Evolutionary conservation across 2,329 filamentous ascomycete species (phyloP), one percentile per base, ranked within the genome.

Genomic region (Penicillium janthinellum): DNA sequence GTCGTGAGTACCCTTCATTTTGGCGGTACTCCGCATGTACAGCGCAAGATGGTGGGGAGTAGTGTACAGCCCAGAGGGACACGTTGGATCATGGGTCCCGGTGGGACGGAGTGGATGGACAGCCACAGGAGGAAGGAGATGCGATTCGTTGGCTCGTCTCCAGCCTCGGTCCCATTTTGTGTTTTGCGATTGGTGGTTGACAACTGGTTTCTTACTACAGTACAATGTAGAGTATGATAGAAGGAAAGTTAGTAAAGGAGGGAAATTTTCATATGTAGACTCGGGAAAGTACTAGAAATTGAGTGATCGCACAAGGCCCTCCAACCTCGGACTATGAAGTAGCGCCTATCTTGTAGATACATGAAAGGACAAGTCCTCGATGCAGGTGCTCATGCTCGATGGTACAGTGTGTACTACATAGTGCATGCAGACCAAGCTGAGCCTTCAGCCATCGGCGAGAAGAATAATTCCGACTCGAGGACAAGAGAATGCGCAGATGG

Each of bases 11-110:
- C 44, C 44, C n/a, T 17, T 35, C 28, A n/a, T 20, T 49, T 49
- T 34, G 31, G 31, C n/a, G 28, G 28, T 49, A 49, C 31, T 49
- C 44, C 22, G 44, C 12, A 31, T 8, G 14, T 31, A 28, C 22
- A 45, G 22, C 15, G 42, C 1, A n/a, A n/a, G 17, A 49, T 35
- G 52, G 61, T 62, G 61, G 61, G 52, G 54, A 17, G 17, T 7
- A 22, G 48, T 52, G 31, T 51, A 45, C 35, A 58, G 42, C 50
- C 54, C 14, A 47, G 54, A 48, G 60, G 28, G 56, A 64, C 63
- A 65, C 63, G 63, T 63, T 64, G 60, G 51, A 63, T 54, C 55
- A 61, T 61, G 63, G 63, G 56, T 57, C 63, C 41, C 25, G 35
- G 61, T 59, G 61, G 61, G 45, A 63, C 61, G 45, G 22, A 38